phyloP scores from a whole-genome alignment of 257 asterid species.

The Salvia miltiorrhiza region DNA sequence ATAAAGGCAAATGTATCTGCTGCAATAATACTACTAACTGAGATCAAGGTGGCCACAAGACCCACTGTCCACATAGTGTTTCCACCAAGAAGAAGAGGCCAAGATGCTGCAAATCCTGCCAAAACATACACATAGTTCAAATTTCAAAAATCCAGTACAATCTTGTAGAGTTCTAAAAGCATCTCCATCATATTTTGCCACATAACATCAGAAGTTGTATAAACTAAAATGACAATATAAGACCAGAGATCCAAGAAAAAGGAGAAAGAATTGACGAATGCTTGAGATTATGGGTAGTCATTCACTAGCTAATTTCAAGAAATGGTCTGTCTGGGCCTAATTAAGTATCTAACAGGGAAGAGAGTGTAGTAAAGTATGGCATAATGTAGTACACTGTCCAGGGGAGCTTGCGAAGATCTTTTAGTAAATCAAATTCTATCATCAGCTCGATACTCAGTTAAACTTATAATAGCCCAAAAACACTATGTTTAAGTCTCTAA shows the following conservation, averaged over 20 bases:
- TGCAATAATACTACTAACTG: conserved; percentile 88
- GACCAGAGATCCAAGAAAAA: neutral
- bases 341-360: conserved; percentile 2
- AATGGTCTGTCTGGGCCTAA: neutral
- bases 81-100: conserved; percentile 95
- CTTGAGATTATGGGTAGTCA: neutral
- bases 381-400: neutral
- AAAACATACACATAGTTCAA: conserved; percentile 14
- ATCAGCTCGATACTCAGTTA: neutral
- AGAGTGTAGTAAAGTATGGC: neutral
- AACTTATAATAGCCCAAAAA: neutral
- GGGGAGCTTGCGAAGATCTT: neutral
- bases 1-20: conserved; percentile 95
- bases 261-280: conserved; percentile 15
- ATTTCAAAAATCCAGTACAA: neutral
- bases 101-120: conserved; percentile 63
- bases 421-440: neutral
- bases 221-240: neutral
- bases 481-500: neutral
- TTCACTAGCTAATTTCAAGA: conserved; percentile 4
- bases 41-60: conserved; percentile 88
- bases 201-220: neutral
- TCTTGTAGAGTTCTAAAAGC: neutral
- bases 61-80: conserved; percentile 94
- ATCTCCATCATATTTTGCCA: conserved; percentile 3